A percentile compares a stretch with the other conserved stretches of the same genome.
Conservation (phyloP, 768 basidiomycete genomes). For the Hemileccinum rubropunctum region DNA sequence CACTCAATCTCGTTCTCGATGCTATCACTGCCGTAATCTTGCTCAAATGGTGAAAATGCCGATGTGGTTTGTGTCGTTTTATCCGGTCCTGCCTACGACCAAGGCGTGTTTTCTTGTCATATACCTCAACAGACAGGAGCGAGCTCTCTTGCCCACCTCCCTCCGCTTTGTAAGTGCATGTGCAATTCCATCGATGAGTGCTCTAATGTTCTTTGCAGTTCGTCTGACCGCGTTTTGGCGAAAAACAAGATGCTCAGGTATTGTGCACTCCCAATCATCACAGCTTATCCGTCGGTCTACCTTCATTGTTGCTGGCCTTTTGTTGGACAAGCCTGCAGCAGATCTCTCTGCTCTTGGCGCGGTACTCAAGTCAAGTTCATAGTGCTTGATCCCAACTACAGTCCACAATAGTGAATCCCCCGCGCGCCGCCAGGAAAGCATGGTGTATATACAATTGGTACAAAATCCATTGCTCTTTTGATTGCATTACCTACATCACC, state of each 20-base stretch:
- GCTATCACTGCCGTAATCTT: conserved; percentile 7
- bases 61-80: too few species aligned
- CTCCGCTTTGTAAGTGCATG: conserved; percentile 53
- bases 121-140: conserved; percentile 17
- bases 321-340: conserved; percentile 55
- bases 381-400: conserved; percentile 38
- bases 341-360: conserved; percentile 64
- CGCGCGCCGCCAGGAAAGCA: background rate
- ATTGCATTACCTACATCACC: conserved; percentile 1
- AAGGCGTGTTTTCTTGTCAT: conserved; percentile 16
- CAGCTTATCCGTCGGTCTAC: conserved; percentile 76
- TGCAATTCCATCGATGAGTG: background rate
- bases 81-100: too few species aligned
- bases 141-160: conserved; percentile 61
- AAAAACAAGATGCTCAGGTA: conserved; percentile 67
- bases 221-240: conserved; percentile 85
- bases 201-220: conserved; percentile 39
- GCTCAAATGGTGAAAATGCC: conserved; percentile 10
- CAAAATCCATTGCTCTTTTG: conserved; percentile 1
- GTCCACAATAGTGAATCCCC: conserved; percentile 15
- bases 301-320: conserved; percentile 74
- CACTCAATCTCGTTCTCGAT: conserved; percentile 27
- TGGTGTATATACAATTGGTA: conserved; percentile 23
- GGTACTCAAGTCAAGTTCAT: conserved; percentile 48
- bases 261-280: conserved; percentile 71